A percentile compares a stretch with the other conserved stretches of the same genome.
phyloP scores from a whole-genome alignment of 768 basidiomycete species.

The Gloeopeniophorella convolvens region DNA sequence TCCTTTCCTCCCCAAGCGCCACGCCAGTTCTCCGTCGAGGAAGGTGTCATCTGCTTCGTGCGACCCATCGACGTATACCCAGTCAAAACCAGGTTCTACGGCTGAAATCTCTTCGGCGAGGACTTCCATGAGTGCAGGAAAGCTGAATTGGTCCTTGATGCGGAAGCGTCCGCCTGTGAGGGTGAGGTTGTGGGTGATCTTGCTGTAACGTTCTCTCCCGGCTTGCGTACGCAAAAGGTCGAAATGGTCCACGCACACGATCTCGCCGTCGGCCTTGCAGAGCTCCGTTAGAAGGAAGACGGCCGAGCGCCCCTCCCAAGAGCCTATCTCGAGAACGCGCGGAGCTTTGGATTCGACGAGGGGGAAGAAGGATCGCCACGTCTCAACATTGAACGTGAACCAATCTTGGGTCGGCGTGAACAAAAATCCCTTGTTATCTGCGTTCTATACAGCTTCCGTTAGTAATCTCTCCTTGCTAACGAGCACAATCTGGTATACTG shows the following conservation, averaged over 20 bases:
- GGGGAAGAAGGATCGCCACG: conserved; percentile 39
- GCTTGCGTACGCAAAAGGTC: conserved; percentile 44
- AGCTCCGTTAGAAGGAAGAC: conserved; percentile 47
- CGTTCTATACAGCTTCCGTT: neutral
- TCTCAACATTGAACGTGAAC: conserved; percentile 41
- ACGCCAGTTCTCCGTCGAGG: conserved; percentile 53
- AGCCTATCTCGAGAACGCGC: conserved; percentile 50
- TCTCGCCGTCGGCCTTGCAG: conserved; percentile 36
- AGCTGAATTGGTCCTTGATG: conserved; percentile 45
- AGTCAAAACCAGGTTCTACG: conserved; percentile 42
- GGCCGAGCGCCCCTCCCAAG: conserved; percentile 60
- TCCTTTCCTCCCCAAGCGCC: conserved; percentile 46
- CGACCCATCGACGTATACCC: conserved; percentile 54
- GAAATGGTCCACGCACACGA: conserved; percentile 55
- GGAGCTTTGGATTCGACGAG: conserved; percentile 34
- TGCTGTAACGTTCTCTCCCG: conserved; percentile 39
- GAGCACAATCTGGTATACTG: neutral
- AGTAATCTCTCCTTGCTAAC: neutral
- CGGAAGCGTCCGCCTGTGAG: conserved; percentile 40
- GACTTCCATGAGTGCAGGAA: conserved; percentile 42
- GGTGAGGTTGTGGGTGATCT: conserved; percentile 41
- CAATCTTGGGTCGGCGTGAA: conserved; percentile 53
- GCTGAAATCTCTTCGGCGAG: conserved; percentile 39
- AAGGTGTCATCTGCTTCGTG: conserved; percentile 55
- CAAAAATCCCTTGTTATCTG: conserved; percentile 23